Base-by-base conservation (phyloP, 2,329 filamentous ascomycete species). In the Mycosphaerella sp. region DNA sequence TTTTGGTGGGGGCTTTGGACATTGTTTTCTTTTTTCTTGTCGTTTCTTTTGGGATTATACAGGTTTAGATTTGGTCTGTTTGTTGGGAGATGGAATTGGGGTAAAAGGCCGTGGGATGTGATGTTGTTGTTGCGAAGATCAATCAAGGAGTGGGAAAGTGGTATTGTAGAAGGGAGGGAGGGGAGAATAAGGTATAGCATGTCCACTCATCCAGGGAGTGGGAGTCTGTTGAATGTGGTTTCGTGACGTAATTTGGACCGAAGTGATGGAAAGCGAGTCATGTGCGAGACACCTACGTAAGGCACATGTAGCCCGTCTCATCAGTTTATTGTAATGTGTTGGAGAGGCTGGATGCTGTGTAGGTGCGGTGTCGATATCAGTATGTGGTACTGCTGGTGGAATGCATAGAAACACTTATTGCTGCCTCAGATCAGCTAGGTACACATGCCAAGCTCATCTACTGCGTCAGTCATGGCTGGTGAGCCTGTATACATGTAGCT, bases 1-100 rank as follows among this genome's bases (percentile, higher is more conserved):
- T 42, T 35, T 49, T 41, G 36, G 27, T 36, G 45, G 45, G 39
- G 7, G 45, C 45, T 49, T 47, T 49, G 37, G 45, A 49, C 45
- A 49, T 49, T 30, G 9, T 47, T 25, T 0, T 25, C 7, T 5
- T 25, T 25, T 25, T 25, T 2, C 4, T 25, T 25, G n/a, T n/a
- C n/a, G n/a, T 25, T 25, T 2, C 4, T 25, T 25, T 25, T 25
- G 2, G 35, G 16, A 21, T 32, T 30, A 7, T 10, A 3, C 9
- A n/a, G n/a, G n/a, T 41, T 10, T 21, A 25, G 16, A 13, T 5
- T 9, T 41, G n/a, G n/a, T 21, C 18, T 39, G 12, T 5, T 4
- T 5, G 4, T 41, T 41, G 37, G 2, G 37, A 12, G 37, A 6
- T 25, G 21, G 21, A 6, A 1, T 25, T 25, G 2, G 21, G 21